phyloP scores from a whole-genome alignment of 257 asterid genomes.

The Prunella vulgaris region DNA sequence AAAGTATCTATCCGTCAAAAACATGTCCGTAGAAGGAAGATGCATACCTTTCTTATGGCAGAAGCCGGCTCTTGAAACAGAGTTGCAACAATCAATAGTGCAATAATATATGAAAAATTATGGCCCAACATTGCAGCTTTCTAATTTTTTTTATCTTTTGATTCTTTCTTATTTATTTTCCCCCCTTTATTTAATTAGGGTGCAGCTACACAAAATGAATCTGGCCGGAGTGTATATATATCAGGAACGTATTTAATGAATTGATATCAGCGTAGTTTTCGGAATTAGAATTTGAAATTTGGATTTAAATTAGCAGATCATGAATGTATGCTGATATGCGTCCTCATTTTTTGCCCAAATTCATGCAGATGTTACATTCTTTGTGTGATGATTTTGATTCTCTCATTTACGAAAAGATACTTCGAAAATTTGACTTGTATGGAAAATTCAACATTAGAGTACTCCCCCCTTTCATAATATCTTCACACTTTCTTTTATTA shows the following conservation, averaged over 20 bases:
- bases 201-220: too few species aligned
- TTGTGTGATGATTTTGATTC: background rate
- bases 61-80: slow-evolving; percentile 39
- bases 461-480: too few species aligned
- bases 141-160: background rate
- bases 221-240: background rate
- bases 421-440: background rate
- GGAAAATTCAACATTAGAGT: background rate
- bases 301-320: background rate
- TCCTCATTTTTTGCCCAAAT: background rate
- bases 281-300: background rate
- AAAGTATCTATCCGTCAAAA: too few species aligned
- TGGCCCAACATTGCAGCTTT: slow-evolving; percentile 21
- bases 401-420: background rate
- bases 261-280: background rate
- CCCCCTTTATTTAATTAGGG: too few species aligned
- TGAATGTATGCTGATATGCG: background rate
- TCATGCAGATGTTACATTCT: background rate
- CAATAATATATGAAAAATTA: slow-evolving; percentile 27
- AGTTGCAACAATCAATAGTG: slow-evolving; percentile 30
- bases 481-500: too few species aligned
- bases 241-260: background rate
- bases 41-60: slow-evolving; percentile 51
- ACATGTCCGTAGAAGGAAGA: too few species aligned
- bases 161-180: background rate